Evolutionary conservation across 2,329 filamentous ascomycete genomes (phyloP), one percentile per base, ranked within the genome.

Genomic region (Coniella vitis): DNA sequence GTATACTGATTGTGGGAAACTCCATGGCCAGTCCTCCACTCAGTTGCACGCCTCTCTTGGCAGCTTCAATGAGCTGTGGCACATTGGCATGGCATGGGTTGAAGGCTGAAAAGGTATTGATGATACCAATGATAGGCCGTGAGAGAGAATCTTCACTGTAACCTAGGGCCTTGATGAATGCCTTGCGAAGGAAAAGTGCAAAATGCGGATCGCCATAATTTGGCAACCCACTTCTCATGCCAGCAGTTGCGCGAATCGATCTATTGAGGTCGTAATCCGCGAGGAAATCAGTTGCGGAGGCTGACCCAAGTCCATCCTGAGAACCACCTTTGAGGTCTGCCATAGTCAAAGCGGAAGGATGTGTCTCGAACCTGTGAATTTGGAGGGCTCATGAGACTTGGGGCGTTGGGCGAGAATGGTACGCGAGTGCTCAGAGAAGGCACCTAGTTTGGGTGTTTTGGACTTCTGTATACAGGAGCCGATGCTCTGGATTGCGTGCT

Each of bases 201-300:
- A 89, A 89, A 64, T 87, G 84, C 7, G 83, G 71, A 56, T 89
- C 85, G 38, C 85, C 85, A 56, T 88, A 88, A 0, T 78, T 79
- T 3, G 83, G 75, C 1, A 87, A 72, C 1, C 79, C 80, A 56
- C 81, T 79, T 7, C 81, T 75, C 25, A 87, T 69, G 7, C 83
- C 83, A 39, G 63, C 55, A 29, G 65, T 63, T 36, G 71, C 66
- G 20, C 65, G 58, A 46, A 85, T 75, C 1, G 79, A 73, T 1
- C 61, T 69, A 16, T 69, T 67, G 14, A 86, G 73, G 58, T 84
- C 70, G 58, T 86, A 86, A 62, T 86, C 90, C 82, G 61, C 72
- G n/a, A 56, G 44, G 13, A 46, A 47, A 25, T 31, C 37, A 0
- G 76, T 76, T 0, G 41, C 42, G 32, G 47, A n/a, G 13, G 16